Evolutionary conservation across 1,139 yeast species (phyloP).

Genomic region (Protomyces pachydermus): DNA sequence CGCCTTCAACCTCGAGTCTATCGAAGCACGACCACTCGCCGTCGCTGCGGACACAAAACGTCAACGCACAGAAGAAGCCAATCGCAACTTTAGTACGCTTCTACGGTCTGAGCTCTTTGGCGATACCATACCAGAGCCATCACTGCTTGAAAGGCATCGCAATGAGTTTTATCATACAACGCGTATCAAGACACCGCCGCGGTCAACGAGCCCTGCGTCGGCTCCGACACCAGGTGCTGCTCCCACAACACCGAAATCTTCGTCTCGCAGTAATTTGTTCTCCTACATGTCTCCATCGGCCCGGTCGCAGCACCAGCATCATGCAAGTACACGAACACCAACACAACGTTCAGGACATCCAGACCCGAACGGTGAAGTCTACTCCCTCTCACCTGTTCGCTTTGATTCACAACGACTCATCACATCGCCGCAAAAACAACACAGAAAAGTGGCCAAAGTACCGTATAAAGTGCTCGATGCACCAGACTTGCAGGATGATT

Average conservation of each 20-base stretch:
- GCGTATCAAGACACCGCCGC: slow-evolving; percentile 32
- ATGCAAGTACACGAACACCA: slow-evolving; percentile 7
- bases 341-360: slow-evolving; percentile 47
- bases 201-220: slow-evolving; percentile 18
- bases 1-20: slow-evolving; percentile 53
- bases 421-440: slow-evolving; percentile 74
- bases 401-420: slow-evolving; percentile 77
- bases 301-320: slow-evolving; percentile 35
- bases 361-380: slow-evolving; percentile 51
- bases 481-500: slow-evolving; percentile 91
- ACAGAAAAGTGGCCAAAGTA: slow-evolving; percentile 65
- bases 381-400: slow-evolving; percentile 80
- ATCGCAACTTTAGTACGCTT: slow-evolving; percentile 77
- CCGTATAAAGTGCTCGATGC: slow-evolving; percentile 95
- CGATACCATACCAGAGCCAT: slow-evolving; percentile 7
- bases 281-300: slow-evolving; percentile 58
- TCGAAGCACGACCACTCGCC: slow-evolving; percentile 30
- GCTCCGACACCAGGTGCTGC: slow-evolving; percentile 10
- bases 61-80: slow-evolving; percentile 65
- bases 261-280: slow-evolving; percentile 62
- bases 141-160: not conserved
- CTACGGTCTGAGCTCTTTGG: slow-evolving; percentile 89
- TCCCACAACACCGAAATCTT: slow-evolving; percentile 31
- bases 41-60: slow-evolving; percentile 52
- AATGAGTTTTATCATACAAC: slow-evolving; percentile 3